Evolutionary conservation across 495 filamentous ascomycete genomes (phyloP), one percentile per base, ranked within the genome.

Genomic region (Monascus purpureus): DNA sequence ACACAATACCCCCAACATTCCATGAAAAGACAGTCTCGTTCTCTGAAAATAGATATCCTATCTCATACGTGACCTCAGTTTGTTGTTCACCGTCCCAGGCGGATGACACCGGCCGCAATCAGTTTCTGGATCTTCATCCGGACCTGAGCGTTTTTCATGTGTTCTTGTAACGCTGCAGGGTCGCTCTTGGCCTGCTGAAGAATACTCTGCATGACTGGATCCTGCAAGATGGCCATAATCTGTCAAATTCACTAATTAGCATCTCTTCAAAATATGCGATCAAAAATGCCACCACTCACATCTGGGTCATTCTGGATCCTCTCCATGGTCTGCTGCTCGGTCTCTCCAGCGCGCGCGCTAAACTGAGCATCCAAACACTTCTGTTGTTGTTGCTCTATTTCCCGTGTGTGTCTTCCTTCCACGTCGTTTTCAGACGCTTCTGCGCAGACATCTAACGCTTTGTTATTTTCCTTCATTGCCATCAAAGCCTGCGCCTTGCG

Each of bases 171-270:
- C 15, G 92, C 87, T 14, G 77, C 77, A 3, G 90, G 90, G 52
- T 96, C 83, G 28, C 73, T 75, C 66, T 96, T 94, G 29, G 90
- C 90, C 62, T 95, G 85, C 53, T 90, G 82, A 24, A 97, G 74
- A 43, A 96, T 97, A 49, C 78, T 82, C 56, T 96, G 84, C 92
- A 96, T 96, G 47, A 97, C 75, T 3, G 90, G 90, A 48, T 96
- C 92, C 52, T 80, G 73, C 50, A 95, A 78, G 49, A 96, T 92
- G 33, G 70, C 60, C 72, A 90, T 77, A 53, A 93, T 88, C 79
- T 90, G 38, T 14, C 15, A 13, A 17, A 9, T 6, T 5, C 11
- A 12, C 8, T 27, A 8, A 45, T 68, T 56, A 72, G 61, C 26
- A 44, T 33, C 37, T 5, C n/a, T 17, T 17, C 30, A 5, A 8